These are phyloP conservation scores for Candida taoyuanica DNA, from an alignment of 805 yeast genomes.

Conservation along the genomic window DNA sequence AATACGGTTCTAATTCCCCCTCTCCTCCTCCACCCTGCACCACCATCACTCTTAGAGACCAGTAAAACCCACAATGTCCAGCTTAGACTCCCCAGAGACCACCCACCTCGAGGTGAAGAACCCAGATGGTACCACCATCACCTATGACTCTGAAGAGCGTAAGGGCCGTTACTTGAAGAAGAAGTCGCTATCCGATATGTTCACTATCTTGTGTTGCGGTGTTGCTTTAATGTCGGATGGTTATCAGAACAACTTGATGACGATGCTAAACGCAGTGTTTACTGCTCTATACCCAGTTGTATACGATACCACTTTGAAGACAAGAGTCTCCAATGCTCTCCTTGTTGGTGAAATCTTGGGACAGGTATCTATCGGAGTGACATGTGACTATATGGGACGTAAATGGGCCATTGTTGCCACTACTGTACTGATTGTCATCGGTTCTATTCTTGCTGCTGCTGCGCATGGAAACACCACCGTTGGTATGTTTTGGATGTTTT, in stretches of 20 bases:
- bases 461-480: conserved; percentile 52
- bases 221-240: conserved; percentile 76
- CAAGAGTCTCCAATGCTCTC: conserved; percentile 65
- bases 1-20: too few species aligned
- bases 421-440: conserved; percentile 55
- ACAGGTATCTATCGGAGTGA: conserved; percentile 58
- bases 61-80: neutral
- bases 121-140: conserved; percentile 13
- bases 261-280: conserved; percentile 60
- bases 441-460: conserved; percentile 64
- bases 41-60: too few species aligned
- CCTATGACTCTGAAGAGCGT: conserved; percentile 22
- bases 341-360: conserved; percentile 70
- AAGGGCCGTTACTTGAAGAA: conserved; percentile 21
- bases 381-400: conserved; percentile 63
- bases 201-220: conserved; percentile 57
- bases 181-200: conserved; percentile 32
- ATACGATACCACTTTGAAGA: conserved; percentile 44
- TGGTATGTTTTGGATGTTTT: conserved; percentile 76
- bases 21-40: too few species aligned
- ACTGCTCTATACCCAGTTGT: conserved; percentile 35
- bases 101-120: conserved; percentile 5
- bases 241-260: conserved; percentile 70
- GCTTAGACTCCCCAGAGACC: neutral
- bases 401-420: conserved; percentile 67